These are phyloP conservation scores for Malassezia sympodialis DNA, from an alignment of 1,284 basidiomycete species.

Conservation along the genomic window DNA sequence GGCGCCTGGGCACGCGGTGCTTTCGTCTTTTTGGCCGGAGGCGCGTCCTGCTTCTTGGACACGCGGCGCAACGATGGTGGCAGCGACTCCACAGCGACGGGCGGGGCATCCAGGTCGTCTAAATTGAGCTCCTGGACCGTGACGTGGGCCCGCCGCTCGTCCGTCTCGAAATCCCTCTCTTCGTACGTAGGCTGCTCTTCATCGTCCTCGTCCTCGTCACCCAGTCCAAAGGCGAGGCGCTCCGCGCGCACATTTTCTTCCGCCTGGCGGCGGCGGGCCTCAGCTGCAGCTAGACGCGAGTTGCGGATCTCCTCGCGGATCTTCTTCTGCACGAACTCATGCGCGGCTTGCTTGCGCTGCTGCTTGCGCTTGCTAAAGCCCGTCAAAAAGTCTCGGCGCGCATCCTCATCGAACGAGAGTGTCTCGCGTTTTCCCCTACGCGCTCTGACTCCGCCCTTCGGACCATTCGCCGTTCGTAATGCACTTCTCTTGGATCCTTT, in stretches of 20 bases:
- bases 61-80: conserved; percentile 7
- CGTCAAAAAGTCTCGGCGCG: conserved; percentile 38
- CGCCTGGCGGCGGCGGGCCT: conserved; percentile 31
- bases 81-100: background rate
- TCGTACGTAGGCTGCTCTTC: conserved; percentile 20
- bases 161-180: conserved; percentile 6
- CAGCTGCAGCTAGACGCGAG: conserved; percentile 21
- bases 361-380: conserved; percentile 46
- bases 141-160: conserved; percentile 14
- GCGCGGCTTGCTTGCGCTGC: conserved; percentile 35
- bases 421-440: conserved; percentile 23
- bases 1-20: background rate
- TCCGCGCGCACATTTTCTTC: conserved; percentile 39
- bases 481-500: conserved; percentile 6
- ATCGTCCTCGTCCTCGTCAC: conserved; percentile 29
- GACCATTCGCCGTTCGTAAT: background rate
- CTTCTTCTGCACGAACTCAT: conserved; percentile 28
- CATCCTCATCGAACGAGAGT: conserved; percentile 40
- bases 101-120: conserved; percentile 1
- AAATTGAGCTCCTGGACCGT: conserved; percentile 12
- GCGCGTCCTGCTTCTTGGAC: background rate
- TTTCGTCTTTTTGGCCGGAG: background rate
- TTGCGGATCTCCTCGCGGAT: conserved; percentile 27
- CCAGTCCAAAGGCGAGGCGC: conserved; percentile 27
- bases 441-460: background rate